phyloP scores from a whole-genome alignment of 2,329 filamentous ascomycete genomes.

The Alternaria postmessia region DNA sequence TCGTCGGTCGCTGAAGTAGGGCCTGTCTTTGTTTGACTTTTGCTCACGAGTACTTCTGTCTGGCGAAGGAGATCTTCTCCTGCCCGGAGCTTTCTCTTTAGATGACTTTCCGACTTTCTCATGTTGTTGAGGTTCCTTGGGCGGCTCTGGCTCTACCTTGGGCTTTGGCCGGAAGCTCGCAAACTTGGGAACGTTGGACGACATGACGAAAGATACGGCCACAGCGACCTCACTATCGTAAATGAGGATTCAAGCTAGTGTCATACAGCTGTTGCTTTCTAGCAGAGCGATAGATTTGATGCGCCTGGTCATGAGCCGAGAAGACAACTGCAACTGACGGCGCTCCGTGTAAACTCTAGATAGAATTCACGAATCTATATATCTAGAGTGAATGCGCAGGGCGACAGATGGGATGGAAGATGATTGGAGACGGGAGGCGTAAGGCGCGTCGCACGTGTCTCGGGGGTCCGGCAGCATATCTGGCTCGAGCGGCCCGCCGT shows the following conservation, averaged over 20 bases:
- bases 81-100: slow-evolving; percentile 9
- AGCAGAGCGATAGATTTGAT: background rate
- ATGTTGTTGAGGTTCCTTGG: slow-evolving; percentile 21
- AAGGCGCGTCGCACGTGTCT: slow-evolving; percentile 19
- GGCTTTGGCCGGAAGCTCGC: slow-evolving; percentile 72
- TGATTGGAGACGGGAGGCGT: slow-evolving; percentile 11
- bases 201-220: slow-evolving; percentile 23
- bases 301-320: background rate
- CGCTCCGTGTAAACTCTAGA: background rate
- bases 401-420: background rate
- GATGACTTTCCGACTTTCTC: slow-evolving; percentile 11
- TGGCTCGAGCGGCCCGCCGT: slow-evolving; percentile 19
- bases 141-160: slow-evolving; percentile 22
- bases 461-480: slow-evolving; percentile 15
- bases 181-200: slow-evolving; percentile 70
- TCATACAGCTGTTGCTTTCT: background rate
- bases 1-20: slow-evolving; percentile 65
- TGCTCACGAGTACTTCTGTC: slow-evolving; percentile 8
- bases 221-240: background rate
- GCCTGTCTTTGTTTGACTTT: slow-evolving; percentile 13
- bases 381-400: background rate
- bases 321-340: background rate
- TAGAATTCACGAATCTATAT: background rate
- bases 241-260: background rate
- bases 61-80: slow-evolving; percentile 49